phyloP scores from a whole-genome alignment of 2,329 filamentous ascomycete species.

The Beauveria brongniartii region DNA sequence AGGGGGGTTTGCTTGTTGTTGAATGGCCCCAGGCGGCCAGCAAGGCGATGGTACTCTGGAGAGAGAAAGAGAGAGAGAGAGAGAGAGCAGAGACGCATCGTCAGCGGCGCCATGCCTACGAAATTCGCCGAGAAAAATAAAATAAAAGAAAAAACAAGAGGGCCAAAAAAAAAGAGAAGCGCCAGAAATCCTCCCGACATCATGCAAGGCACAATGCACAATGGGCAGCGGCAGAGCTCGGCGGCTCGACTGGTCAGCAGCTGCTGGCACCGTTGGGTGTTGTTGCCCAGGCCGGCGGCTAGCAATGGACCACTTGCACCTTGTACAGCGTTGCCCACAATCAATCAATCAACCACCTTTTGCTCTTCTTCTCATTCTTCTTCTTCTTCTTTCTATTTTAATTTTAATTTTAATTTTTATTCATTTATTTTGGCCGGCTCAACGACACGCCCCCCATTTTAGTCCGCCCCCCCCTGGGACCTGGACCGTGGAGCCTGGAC shows the following conservation, averaged over 20 bases:
- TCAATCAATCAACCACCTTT: too few relatives aligned
- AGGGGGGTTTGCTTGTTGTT: background rate
- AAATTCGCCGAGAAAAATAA: background rate
- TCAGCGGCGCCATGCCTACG: too few relatives aligned
- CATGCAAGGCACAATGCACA: background rate
- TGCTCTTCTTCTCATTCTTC: background rate
- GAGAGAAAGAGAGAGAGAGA: background rate
- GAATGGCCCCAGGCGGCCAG: background rate
- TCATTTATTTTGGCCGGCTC: background rate
- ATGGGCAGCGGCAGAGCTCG: background rate
- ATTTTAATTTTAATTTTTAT: background rate
- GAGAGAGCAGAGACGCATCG: background rate
- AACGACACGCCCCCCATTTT: background rate
- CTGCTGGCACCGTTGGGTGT: too few relatives aligned
- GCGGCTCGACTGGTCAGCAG: background rate
- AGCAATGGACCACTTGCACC: too few relatives aligned
- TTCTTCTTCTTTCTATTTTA: background rate
- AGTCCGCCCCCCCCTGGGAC: background rate
- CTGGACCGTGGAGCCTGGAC: background rate
- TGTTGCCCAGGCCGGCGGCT: too few relatives aligned
- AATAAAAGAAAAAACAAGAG: background rate
- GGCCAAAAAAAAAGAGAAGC: background rate
- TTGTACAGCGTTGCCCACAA: too few relatives aligned
- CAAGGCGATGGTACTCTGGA: background rate
- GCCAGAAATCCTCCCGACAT: background rate